Evolutionary conservation across 2,329 filamentous ascomycete genomes (phyloP), one percentile per base, ranked within the genome.

Genomic region (Massarina eburnea): DNA sequence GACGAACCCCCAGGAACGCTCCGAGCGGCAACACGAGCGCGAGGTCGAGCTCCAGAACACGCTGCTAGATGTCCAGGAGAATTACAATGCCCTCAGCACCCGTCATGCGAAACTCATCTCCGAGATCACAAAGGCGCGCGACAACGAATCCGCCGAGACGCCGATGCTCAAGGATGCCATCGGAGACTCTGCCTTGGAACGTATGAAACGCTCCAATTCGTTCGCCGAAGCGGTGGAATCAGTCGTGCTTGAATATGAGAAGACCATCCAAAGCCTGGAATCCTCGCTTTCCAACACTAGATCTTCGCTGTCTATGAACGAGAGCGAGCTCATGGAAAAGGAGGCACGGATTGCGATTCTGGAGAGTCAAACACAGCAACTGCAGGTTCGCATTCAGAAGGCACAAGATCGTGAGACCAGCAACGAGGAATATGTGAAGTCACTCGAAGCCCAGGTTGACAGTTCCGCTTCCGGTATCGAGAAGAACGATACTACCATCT

Each of bases 161-260:
- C 77, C 82, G 27, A 73, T 77, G 24, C 67, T 79, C 10, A 83
- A 85, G 33, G 80, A 85, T 41, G 80, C 83, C 10, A 75, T 85
- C 14, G 89, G 85, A 43, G 90, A 92, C 65, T 89, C 78, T 57
- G 89, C 91, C 1, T 86, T 91, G 19, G 91, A 96, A 67, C 82
- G 94, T 42, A 75, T 97, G 54, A 95, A 96, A 67, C 85, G 94
- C 32, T 99, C 95, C 15, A 96, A 95, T 67, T 95, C 89, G 0
- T 97, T 99, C 66, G 91, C 92, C 1, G 88, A 95, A 66, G 92
- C 92, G 21, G 92, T 99, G 17, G 94, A 99, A 63, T 89, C 95
- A 64, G 90, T 99, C 18, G 90, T 99, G 3, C 76, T 97, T 39
- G 94, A 99, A 71, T 99, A 99, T 66, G 95, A 99, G 70, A 97